Evolutionary conservation across 148 eudicot species (phyloP).

Genomic region (Vaccinium vitisidaea): DNA sequence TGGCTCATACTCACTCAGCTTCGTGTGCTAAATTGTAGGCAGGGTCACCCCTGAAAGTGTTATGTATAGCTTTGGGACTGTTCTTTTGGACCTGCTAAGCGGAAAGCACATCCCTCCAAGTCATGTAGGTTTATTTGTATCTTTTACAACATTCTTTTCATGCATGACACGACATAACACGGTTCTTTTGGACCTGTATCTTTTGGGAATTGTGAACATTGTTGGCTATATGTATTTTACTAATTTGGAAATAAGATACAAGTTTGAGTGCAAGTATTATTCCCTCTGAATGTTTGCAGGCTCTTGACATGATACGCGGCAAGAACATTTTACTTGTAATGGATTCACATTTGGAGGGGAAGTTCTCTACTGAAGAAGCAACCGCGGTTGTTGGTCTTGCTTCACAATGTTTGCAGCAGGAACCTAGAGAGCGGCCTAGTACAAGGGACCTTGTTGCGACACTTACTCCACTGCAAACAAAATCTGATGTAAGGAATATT

Average conservation of each 20-base stretch:
- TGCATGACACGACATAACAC: not conserved
- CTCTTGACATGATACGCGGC: slow-evolving; percentile 71
- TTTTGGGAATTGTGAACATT: not conserved
- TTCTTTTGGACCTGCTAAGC: slow-evolving; percentile 78
- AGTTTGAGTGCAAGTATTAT: not conserved
- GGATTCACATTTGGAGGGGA: slow-evolving; percentile 36
- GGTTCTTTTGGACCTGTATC: too few species aligned
- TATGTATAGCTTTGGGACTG: slow-evolving; percentile 80
- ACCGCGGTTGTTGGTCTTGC: slow-evolving; percentile 51
- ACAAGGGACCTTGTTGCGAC: slow-evolving; percentile 54
- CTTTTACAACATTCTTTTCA: not conserved
- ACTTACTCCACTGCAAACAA: slow-evolving; percentile 45
- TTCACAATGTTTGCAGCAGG: slow-evolving; percentile 64
- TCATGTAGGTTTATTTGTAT: slow-evolving; percentile 51
- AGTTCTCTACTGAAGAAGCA: slow-evolving; percentile 34
- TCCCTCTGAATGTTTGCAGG: slow-evolving; percentile 32
- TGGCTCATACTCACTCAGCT: slow-evolving; percentile 9
- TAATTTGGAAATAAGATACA: not conserved
- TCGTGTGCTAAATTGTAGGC: slow-evolving; percentile 42
- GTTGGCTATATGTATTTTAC: not conserved
- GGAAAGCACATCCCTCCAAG: slow-evolving; percentile 96
- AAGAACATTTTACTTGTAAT: slow-evolving; percentile 44
- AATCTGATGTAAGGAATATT: slow-evolving; percentile 44
- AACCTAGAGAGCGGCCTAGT: slow-evolving; percentile 65
- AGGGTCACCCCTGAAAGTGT: slow-evolving; percentile 91